Base-by-base conservation (phyloP, 495 filamentous ascomycete species). In the Neurospora sp. region DNA sequence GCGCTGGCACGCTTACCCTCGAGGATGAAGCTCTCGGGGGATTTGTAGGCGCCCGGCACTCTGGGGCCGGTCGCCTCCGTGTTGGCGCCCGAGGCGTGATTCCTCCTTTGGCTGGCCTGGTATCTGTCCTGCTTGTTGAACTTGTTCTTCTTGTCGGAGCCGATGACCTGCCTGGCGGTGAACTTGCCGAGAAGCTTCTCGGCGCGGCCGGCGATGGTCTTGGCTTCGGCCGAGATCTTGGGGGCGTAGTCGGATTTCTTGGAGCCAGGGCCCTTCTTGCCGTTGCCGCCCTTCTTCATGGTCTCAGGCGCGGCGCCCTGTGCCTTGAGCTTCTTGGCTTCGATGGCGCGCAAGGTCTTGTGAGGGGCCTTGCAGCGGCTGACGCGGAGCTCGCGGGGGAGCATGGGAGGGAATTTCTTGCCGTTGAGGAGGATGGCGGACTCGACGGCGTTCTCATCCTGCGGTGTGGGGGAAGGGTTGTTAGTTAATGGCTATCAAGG, bases 371-470 rank as follows among this genome's bases (percentile, higher is more conserved):
- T 94, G 70, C 95, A 96, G 14, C 95, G 90, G 5, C 86, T 89
- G 69, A 99, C 95, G 41, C 96, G 91, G 12, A 99, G 85, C 72
- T 91, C 90, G 9, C 96, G 89, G 40, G 96, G 96, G 14, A 98
- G 87, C 86, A 97, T 89, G 0, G 95, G 94, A 9, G 94, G 94
- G 81, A 94, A 98, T 74, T 92, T 95, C 86, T 98, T 96, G 40
- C 89, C 94, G 74, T 97, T 87, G 73, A 93, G 87, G 40, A 96
- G 85, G 9, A 99, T 85, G 3, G 96, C 95, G 40, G 91, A 88
- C 79, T 99, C 96, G 37, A 98, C 94, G 20, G 89, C 84, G 78
- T 94, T 97, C 37, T 84, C 86, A 76, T 98, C 92, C 87, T 95
- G 81, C 14, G 27, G 1, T 18, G 27, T 12, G 44, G 27, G 27